Evolutionary conservation across 2,329 filamentous ascomycete genomes (phyloP).

Genomic region (Fusarium lyarnte): DNA sequence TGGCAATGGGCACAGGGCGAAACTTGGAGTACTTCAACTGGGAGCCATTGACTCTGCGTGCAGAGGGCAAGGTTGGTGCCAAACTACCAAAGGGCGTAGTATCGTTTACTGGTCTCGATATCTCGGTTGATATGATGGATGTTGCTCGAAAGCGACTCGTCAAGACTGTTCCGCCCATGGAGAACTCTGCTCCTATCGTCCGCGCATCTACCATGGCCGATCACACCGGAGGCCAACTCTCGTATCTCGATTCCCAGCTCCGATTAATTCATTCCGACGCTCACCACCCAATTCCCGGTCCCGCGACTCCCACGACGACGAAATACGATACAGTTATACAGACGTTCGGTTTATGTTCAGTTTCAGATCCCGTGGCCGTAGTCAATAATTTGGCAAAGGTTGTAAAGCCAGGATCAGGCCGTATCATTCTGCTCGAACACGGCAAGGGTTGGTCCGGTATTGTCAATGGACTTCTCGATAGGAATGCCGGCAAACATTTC

Average conservation of each 20-base stretch:
- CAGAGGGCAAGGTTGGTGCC: conserved; percentile 8
- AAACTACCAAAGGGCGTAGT: conserved; percentile 49
- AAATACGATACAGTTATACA: conserved; percentile 72
- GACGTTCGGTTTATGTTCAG: conserved; percentile 72
- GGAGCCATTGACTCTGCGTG: conserved; percentile 51
- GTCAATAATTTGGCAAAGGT: conserved; percentile 62
- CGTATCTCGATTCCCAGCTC: conserved; percentile 54
- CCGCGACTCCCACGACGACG: conserved; percentile 47
- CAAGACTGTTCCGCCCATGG: conserved; percentile 53
- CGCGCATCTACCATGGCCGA: conserved; percentile 48
- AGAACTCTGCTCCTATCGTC: conserved; percentile 45
- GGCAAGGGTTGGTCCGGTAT: conserved; percentile 65
- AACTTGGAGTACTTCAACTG: conserved; percentile 70
- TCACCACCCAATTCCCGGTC: conserved; percentile 52
- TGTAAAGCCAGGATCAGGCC: conserved; percentile 64
- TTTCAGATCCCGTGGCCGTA: conserved; percentile 64
- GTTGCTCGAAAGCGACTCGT: conserved; percentile 64
- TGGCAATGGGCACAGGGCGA: conserved; percentile 70
- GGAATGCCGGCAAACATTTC: conserved; percentile 64
- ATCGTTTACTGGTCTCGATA: conserved; percentile 71
- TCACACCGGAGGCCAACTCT: conserved; percentile 49
- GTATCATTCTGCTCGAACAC: conserved; percentile 71
- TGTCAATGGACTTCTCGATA: conserved; percentile 66
- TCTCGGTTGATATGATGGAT: conserved; percentile 68
- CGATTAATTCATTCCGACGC: conserved; percentile 62